Evolutionary conservation across 1,284 basidiomycete genomes (phyloP), one percentile per base, ranked within the genome.

Genomic region (Microbotryum intermedium): DNA sequence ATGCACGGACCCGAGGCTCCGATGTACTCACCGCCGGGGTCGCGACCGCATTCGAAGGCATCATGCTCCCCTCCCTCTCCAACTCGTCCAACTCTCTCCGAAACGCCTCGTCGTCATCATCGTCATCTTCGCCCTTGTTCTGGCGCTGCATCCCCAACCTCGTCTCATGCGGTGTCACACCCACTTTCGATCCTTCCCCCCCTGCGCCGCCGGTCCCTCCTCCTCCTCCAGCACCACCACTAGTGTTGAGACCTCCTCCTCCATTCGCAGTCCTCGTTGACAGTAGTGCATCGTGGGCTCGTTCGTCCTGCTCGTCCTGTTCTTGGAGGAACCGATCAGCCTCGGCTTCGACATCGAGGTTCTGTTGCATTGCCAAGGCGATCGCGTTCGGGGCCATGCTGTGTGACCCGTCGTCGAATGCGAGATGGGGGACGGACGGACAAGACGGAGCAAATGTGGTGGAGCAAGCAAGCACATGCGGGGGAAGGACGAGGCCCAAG

Each of bases 261-360:
- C 34, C 34, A n/a, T n/a, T n/a, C n/a, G n/a, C n/a, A n/a, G n/a
- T n/a, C n/a, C n/a, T n/a, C n/a, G n/a, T n/a, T n/a, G n/a, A n/a
- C n/a, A n/a, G n/a, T n/a, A n/a, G n/a, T n/a, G n/a, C n/a, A n/a
- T n/a, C 34, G 18, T 18, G 34, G 18, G 13, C 18, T 39, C 34
- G 34, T 39, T 39, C 34, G 18, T 39, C 34, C 34, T 18, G 13
- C 18, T 39, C 34, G 18, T 65, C 66, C 29, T 67, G 64, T 29
- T 62, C 66, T 0, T 53, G 58, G 11, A 67, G 45, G 16, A 66
- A 47, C 1, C 54, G 51, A 26, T 67, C 66, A 5, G 66, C 66
- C 46, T 67, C 66, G 18, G 57, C 56, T n/a, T 65, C 62, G 10
- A 63, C 61, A 20, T 51, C 50, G 2, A 55, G 39, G 39, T 60